These are phyloP conservation scores for Collybia sordida DNA, from an alignment of 768 basidiomycete genomes.

Conservation along the genomic window DNA sequence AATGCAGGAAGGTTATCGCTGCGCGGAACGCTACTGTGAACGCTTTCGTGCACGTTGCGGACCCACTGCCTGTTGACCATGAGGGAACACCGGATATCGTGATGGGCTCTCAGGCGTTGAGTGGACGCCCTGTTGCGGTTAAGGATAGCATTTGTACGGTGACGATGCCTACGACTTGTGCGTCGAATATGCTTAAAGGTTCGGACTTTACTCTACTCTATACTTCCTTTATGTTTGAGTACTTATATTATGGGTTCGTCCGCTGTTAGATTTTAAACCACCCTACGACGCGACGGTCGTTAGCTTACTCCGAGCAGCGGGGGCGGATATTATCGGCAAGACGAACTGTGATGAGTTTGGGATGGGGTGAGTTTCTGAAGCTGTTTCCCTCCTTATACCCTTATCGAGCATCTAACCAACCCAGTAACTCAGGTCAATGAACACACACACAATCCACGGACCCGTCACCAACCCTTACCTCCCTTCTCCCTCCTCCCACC, in stretches of 20 bases:
- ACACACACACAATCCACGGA: constrained; percentile 71
- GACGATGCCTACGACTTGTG: constrained; percentile 67
- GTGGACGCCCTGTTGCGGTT: constrained; percentile 57
- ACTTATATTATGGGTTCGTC: not conserved
- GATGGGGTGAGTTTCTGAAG: constrained; percentile 96
- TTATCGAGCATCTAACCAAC: not conserved
- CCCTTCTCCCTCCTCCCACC: no score
- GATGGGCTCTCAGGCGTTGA: constrained; percentile 23
- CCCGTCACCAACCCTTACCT: constrained; percentile 80
- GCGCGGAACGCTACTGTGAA: constrained; percentile 47
- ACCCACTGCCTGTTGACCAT: constrained; percentile 4
- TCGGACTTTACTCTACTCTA: not conserved
- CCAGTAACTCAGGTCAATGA: constrained; percentile 60
- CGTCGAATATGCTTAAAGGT: constrained; percentile 75
- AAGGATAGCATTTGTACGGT: constrained; percentile 88
- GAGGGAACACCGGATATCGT: constrained; percentile 10
- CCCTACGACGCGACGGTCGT: constrained; percentile 91
- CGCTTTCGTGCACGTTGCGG: constrained; percentile 46
- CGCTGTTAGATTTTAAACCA: constrained; percentile 73
- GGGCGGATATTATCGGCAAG: constrained; percentile 81
- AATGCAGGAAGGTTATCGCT: constrained; percentile 29
- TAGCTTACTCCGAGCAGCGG: constrained; percentile 50
- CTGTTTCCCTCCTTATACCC: constrained; percentile 2
- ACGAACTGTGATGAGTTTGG: constrained; percentile 98
- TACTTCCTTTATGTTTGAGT: not conserved